Base-by-base conservation (phyloP, 2,329 filamentous ascomycete species). In the Aspergillus latus region DNA sequence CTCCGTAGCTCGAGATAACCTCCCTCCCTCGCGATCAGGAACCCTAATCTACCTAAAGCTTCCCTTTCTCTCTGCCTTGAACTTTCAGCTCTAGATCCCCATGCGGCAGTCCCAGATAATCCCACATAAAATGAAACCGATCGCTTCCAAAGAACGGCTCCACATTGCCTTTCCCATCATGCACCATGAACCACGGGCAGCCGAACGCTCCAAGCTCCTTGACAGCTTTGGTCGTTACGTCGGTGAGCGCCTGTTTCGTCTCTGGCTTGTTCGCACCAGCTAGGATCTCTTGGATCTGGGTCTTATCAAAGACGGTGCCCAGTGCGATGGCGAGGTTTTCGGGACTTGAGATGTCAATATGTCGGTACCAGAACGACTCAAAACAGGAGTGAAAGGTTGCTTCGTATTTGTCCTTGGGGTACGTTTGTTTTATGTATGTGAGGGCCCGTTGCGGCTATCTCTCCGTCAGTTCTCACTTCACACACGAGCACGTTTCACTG, bases 141-240 rank as follows among this genome's bases (percentile, higher is more conserved):
- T 92, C 89, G 72, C 88, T 91, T 2, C 89, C 89, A 72, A 92
- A 92, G 69, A 92, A 90, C 0, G 86, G 83, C 74, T 89, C 85
- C 48, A 79, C 79, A 54, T 79, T 71, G 0, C 86, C 87, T 59
- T 80, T 70, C 1, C 59, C 56, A 56, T 67, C 68, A 28, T 77
- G 80, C 2, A 86, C 88, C 81, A 85, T 86, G 58, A 89, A 78
- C 89, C 89, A 93, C 1, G 90, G 90, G 49, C 85, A 84, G 0
- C 90, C 90, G 71, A 89, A 93, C 0, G 89, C 89, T 0, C 89
- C 89, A 49, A 75, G 76, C 37, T 83, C 81, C 13, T 59, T 63
- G 1, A 90, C 70, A 0, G 83, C 87, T 61, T 80, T 78, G 57
- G 83, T 78, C 15, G 88, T 92, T 43, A 80, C 80, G 4, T 72